Conservation (phyloP, 1,284 basidiomycete species). For the Microbotryum violaceum region DNA sequence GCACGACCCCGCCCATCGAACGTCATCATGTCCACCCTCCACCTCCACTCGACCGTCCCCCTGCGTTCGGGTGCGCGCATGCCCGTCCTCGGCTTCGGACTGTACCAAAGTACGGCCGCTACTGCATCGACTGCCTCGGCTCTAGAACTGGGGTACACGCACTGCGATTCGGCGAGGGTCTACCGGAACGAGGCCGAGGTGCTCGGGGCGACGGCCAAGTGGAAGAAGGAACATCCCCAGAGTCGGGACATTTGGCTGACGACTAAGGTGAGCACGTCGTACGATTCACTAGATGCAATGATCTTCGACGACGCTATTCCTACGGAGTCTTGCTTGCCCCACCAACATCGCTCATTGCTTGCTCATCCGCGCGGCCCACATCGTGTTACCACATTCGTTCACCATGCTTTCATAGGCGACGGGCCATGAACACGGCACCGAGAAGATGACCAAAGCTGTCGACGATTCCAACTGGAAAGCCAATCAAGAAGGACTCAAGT, state of each 20-base stretch:
- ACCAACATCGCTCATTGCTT: too few species aligned
- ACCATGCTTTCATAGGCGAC: too few species aligned
- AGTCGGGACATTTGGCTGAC: conserved; percentile 59
- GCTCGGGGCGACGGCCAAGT: conserved; percentile 52
- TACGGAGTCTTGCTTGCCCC: background rate
- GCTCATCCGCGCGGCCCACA: too few species aligned
- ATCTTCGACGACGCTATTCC: background rate
- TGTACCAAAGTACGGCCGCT: conserved; percentile 60
- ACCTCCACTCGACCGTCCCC: conserved; percentile 6
- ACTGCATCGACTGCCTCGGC: conserved; percentile 57
- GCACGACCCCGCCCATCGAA: too few species aligned
- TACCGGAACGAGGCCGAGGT: conserved; percentile 65
- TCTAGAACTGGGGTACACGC: conserved; percentile 68
- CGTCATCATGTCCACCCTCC: background rate
- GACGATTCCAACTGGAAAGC: conserved; percentile 6
- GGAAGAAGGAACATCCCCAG: conserved; percentile 30
- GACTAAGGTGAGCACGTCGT: conserved; percentile 28
- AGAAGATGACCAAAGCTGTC: too few species aligned
- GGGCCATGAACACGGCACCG: too few species aligned
- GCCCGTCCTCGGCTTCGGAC: conserved; percentile 72
- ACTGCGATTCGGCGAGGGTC: conserved; percentile 59
- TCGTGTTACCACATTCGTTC: too few species aligned
- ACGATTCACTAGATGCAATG: background rate
- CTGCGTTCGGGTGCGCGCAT: conserved; percentile 43
- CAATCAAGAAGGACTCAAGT: conserved; percentile 20